These are phyloP conservation scores for Phylloporus sp. DNA, from an alignment of 768 basidiomycete species.

Conservation along the genomic window DNA sequence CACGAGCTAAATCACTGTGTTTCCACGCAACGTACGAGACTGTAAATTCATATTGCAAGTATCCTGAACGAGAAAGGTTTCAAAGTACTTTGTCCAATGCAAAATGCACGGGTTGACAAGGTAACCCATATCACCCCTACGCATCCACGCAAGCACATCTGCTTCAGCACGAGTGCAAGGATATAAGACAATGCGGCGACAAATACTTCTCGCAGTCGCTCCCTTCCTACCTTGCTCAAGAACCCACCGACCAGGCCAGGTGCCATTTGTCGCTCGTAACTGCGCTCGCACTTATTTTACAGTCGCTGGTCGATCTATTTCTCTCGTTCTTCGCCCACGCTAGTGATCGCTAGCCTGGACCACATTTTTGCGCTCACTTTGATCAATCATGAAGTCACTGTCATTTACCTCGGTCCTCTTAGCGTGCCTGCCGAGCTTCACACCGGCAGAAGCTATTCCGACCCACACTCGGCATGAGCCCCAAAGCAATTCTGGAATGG, in stretches of 20 bases:
- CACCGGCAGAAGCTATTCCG: slow-evolving; percentile 30
- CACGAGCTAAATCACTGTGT: slow-evolving; percentile 3
- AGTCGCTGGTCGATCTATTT: slow-evolving; percentile 16
- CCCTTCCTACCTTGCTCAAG: background rate
- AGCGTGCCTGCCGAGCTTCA: slow-evolving; percentile 44
- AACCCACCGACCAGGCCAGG: slow-evolving; percentile 14
- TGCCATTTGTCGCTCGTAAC: slow-evolving; percentile 14
- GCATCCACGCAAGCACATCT: slow-evolving; percentile 14
- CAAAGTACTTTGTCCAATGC: slow-evolving; percentile 4
- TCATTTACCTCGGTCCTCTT: slow-evolving; percentile 48
- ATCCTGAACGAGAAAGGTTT: background rate
- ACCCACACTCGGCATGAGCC: slow-evolving; percentile 8
- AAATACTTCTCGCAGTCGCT: background rate
- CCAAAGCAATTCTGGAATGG: slow-evolving; percentile 23
- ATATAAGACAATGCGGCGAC: slow-evolving; percentile 8
- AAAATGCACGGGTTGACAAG: slow-evolving; percentile 15
- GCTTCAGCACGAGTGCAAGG: background rate
- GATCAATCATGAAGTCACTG: slow-evolving; percentile 47
- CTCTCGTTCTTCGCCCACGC: background rate
- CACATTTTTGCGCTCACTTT: background rate
- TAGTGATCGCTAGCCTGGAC: slow-evolving; percentile 14
- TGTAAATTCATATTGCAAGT: slow-evolving; percentile 1
- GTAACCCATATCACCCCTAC: slow-evolving; percentile 13
- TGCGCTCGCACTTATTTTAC: slow-evolving; percentile 2
- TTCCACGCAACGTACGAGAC: slow-evolving; percentile 12